Percentiles rank a stretch among this genome's conserved stretches.
Evolutionary conservation across 1,284 basidiomycete species (phyloP).

Genomic region (Tilletia horrida): DNA sequence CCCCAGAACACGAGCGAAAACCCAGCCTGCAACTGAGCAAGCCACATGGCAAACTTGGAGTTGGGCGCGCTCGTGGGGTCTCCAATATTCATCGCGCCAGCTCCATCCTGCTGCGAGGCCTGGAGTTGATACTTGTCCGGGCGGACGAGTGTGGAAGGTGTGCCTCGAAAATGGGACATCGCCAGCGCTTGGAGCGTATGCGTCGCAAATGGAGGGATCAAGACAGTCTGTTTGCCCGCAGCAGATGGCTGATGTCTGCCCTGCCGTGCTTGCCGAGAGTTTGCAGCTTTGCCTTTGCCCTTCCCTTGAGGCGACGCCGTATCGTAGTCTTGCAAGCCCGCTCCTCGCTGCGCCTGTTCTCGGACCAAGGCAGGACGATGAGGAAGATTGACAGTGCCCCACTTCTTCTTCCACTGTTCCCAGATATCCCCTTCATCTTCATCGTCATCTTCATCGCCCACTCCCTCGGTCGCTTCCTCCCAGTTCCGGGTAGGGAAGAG

Average conservation of each 20-base stretch:
- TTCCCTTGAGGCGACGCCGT: background rate
- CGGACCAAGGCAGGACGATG: background rate
- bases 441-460: background rate
- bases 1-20: slow-evolving; percentile 14
- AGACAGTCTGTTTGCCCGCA: background rate
- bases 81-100: background rate
- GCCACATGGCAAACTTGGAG: slow-evolving; percentile 1
- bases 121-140: background rate
- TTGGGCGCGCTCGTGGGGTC: background rate
- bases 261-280: background rate
- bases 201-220: slow-evolving; percentile 10
- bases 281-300: background rate
- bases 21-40: slow-evolving; percentile 1
- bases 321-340: no score
- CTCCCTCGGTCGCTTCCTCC: background rate
- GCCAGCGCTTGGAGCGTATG: slow-evolving; percentile 3
- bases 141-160: background rate
- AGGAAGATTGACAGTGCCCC: slow-evolving; percentile 1
- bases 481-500: background rate
- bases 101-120: background rate
- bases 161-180: background rate
- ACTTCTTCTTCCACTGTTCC: background rate
- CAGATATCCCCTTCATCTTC: background rate
- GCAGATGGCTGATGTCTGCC: background rate
- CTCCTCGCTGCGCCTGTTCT: no score